Evolutionary conservation across 2,329 filamentous ascomycete genomes (phyloP), one percentile per base, ranked within the genome.

Genomic region (Periconia sp.): DNA sequence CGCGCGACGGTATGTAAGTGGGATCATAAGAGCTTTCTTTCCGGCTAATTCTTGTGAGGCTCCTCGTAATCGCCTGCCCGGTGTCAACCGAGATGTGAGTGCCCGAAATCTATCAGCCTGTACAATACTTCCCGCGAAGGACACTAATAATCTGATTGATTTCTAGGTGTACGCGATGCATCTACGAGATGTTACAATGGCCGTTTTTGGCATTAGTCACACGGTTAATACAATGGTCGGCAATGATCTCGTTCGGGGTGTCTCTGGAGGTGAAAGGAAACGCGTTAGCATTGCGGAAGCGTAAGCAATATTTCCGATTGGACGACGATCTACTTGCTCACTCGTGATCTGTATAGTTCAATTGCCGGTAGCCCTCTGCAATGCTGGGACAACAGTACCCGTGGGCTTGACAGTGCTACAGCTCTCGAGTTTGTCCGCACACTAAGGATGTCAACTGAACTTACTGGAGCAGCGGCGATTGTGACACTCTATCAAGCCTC

Each of bases 341-440:
- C n/a, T n/a, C n/a, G n/a, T n/a, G n/a, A n/a, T n/a, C n/a, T n/a
- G n/a, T n/a, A n/a, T n/a, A n/a, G n/a, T n/a, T n/a, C n/a, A n/a
- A n/a, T n/a, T 36, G 40, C 3, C 47, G n/a, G n/a, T 57, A 16
- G 56, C 57, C 75, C 75, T 0, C 63, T 80, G 1, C 82, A 86
- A 60, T 84, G 82, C 48, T 91, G 87, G 87, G 88, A 87, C 59
- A 88, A 88, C 72, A 83, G 79, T 26, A 87, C 85, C 17, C 77
- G 85, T 68, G 84, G 84, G 66, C 73, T 87, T 17, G 85, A 88
- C 68, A 84, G 79, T 12, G 84, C 84, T 68, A 87, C 86, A 66
- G 84, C 85, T 34, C 76, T 87, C 47, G 83, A 86, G 65, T 87
- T 87, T 61, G 82, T 74, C 26, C 75, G 76, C 48, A 71, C 77